Evolutionary conservation across 345 rosid species (phyloP).

Genomic region (Corchorus capsularis): DNA sequence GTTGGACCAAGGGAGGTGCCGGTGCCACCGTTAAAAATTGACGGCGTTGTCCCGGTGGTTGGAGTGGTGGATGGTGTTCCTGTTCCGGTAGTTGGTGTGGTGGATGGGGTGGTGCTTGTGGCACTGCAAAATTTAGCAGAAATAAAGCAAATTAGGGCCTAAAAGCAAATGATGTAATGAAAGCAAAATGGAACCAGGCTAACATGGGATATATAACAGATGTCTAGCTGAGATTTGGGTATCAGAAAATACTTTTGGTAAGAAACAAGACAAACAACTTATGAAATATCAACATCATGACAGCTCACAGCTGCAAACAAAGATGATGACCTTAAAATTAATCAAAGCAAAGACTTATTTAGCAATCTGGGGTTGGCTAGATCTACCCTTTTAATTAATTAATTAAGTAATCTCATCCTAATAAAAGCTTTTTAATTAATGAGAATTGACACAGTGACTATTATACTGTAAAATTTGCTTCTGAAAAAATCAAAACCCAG

Average conservation of each 20-base stretch:
- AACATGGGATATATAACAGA: slow-evolving; percentile 19
- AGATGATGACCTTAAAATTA: neutral
- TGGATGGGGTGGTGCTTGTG: slow-evolving; percentile 23
- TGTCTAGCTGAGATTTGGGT: slow-evolving; percentile 8
- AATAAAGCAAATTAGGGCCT: neutral
- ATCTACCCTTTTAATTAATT: slow-evolving; percentile 18
- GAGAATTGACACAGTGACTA: neutral
- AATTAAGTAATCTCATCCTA: neutral
- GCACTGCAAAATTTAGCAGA: slow-evolving; percentile 12
- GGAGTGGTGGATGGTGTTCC: slow-evolving; percentile 12
- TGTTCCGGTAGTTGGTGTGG: slow-evolving; percentile 25
- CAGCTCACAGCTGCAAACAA: slow-evolving; percentile 30
- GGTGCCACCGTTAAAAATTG: slow-evolving; percentile 12
- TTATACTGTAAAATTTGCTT: neutral
- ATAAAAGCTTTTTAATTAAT: neutral
- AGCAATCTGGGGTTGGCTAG: neutral
- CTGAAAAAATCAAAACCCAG: slow-evolving; percentile 22
- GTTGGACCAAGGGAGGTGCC: slow-evolving; percentile 26
- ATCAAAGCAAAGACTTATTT: neutral
- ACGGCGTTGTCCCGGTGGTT: slow-evolving; percentile 6
- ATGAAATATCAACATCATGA: slow-evolving; percentile 37
- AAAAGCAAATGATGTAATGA: neutral
- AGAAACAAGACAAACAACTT: neutral
- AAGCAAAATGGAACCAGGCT: neutral
- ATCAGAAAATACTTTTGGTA: neutral